Conservation (phyloP, 2,329 filamentous ascomycete species). For the Aspergillus felis region DNA sequence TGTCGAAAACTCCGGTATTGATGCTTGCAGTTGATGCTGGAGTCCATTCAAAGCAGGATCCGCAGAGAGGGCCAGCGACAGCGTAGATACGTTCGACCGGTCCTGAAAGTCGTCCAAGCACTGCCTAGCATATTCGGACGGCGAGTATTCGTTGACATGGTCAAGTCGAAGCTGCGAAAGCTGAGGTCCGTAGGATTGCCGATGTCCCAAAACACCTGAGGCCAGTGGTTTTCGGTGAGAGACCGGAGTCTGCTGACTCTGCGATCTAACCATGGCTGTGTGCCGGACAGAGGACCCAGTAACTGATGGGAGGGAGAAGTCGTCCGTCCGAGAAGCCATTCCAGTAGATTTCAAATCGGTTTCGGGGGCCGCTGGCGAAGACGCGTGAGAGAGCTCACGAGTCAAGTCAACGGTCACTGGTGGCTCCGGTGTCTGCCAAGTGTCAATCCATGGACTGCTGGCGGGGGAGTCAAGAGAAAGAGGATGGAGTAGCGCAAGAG, state of each 20-base stretch:
- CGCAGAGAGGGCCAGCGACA: conserved; percentile 22
- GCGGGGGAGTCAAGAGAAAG: conserved; percentile 20
- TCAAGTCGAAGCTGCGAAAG: conserved; percentile 26
- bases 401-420: conserved; percentile 29
- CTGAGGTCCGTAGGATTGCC: conserved; percentile 29
- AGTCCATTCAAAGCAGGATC: conserved; percentile 23
- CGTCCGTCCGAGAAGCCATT: conserved; percentile 26
- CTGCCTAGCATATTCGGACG: conserved; percentile 39
- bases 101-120: conserved; percentile 29
- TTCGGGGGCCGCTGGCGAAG: conserved; percentile 24
- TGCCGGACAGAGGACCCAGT: conserved; percentile 27
- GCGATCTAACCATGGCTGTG: conserved; percentile 36
- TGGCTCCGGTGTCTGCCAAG: conserved; percentile 39
- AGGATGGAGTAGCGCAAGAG: conserved; percentile 17
- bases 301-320: conserved; percentile 18
- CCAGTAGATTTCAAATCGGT: conserved; percentile 20
- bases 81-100: conserved; percentile 18
- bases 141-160: conserved; percentile 41
- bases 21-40: conserved; percentile 21
- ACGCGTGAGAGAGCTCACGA: conserved; percentile 28
- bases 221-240: conserved; percentile 25
- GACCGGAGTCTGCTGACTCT: conserved; percentile 35
- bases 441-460: conserved; percentile 39
- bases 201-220: conserved; percentile 24
- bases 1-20: conserved; percentile 13